Percentiles rank a stretch among this genome's conserved stretches.
phyloP scores from a whole-genome alignment of 176 grass and related monocot species.

The Themeda triandra region DNA sequence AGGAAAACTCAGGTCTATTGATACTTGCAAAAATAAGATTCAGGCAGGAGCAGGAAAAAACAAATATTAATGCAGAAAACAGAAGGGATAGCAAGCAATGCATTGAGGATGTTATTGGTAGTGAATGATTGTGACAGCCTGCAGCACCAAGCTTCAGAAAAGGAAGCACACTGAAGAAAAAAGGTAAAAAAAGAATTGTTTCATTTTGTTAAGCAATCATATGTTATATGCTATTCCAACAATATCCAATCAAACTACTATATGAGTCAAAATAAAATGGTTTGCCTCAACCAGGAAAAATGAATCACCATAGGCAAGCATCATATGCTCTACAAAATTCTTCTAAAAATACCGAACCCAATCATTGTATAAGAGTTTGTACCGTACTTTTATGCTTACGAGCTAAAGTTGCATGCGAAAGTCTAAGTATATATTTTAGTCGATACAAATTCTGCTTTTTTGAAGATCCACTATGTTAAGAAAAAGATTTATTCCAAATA shows the following conservation, averaged over 20 bases:
- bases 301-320: background rate
- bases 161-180: background rate
- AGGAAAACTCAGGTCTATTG: background rate
- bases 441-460: too few species aligned
- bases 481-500: background rate
- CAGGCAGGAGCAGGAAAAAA: background rate
- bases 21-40: background rate
- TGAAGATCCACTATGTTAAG: too few species aligned
- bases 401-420: too few species aligned
- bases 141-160: background rate
- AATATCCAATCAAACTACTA: background rate
- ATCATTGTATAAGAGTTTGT: too few species aligned
- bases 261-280: background rate
- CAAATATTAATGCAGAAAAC: background rate
- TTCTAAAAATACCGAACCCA: too few species aligned
- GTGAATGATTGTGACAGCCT: background rate
- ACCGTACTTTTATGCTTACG: too few species aligned
- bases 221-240: too few species aligned
- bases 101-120: background rate
- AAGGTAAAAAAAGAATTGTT: background rate
- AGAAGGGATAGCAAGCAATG: background rate
- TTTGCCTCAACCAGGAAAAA: background rate
- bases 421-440: too few species aligned
- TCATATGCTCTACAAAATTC: background rate
- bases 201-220: background rate